Percentiles rank a stretch among this genome's conserved stretches.
These are phyloP conservation scores for Aspergillus saccharolyticus DNA, from an alignment of 495 filamentous ascomycete species.

Conservation along the genomic window DNA sequence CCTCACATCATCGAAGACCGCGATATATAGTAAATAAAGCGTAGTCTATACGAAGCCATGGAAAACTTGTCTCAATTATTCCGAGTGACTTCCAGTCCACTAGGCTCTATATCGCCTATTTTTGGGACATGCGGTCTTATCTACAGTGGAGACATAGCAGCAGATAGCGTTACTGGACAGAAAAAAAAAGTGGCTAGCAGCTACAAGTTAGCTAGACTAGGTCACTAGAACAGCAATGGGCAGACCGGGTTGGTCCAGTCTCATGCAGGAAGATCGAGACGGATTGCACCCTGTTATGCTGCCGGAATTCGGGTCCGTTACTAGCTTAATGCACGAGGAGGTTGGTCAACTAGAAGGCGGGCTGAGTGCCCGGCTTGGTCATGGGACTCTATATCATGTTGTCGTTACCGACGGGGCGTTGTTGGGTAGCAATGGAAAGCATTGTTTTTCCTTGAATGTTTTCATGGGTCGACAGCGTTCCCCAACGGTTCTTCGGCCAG, in stretches of 20 bases:
- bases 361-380: neutral
- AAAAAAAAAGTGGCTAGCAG: neutral
- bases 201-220: no score
- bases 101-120: neutral
- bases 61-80: neutral
- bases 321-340: neutral
- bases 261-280: no score
- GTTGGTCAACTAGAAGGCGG: neutral
- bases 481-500: neutral
- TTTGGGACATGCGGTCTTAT: neutral
- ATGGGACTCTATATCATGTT: neutral
- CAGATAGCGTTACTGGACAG: no score
- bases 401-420: neutral
- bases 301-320: no score
- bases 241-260: no score
- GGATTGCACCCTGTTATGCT: no score
- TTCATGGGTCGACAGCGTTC: neutral
- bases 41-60: neutral
- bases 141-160: neutral
- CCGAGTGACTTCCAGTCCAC: neutral
- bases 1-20: no score
- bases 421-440: neutral
- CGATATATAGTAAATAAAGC: neutral
- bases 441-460: no score
- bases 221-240: no score